Evolutionary conservation across 1,139 yeast species (phyloP).

Genomic region (Sugiyamaella novakii): DNA sequence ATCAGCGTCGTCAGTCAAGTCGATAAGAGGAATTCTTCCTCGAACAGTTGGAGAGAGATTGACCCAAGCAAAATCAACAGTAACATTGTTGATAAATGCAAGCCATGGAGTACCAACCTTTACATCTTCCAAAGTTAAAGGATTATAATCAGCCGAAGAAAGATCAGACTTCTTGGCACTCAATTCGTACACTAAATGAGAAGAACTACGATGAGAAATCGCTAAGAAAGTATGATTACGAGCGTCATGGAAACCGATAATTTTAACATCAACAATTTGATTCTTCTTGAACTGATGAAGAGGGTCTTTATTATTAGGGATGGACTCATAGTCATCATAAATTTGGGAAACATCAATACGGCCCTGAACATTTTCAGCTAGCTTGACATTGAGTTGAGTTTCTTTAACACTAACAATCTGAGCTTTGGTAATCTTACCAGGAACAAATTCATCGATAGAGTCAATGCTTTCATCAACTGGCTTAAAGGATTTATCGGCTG

Average conservation of each 20-base stretch:
- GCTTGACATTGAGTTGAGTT: constrained; percentile 71
- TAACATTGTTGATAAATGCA: constrained; percentile 58
- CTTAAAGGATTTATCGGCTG: constrained; percentile 41
- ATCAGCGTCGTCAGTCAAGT: constrained; percentile 60
- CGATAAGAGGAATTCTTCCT: constrained; percentile 69
- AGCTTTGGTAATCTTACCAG: constrained; percentile 67
- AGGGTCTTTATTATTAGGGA: constrained; percentile 62
- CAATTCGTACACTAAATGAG: constrained; percentile 65
- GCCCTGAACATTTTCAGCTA: constrained; percentile 81
- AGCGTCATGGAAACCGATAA: constrained; percentile 77
- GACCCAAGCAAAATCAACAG: constrained; percentile 63
- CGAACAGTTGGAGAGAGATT: constrained; percentile 67
- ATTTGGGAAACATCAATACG: constrained; percentile 77
- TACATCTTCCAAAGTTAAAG: constrained; percentile 47
- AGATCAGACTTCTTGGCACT: constrained; percentile 53
- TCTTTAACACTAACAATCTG: constrained; percentile 63
- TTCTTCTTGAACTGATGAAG: constrained; percentile 62
- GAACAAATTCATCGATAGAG: constrained; percentile 53
- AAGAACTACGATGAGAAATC: constrained; percentile 60
- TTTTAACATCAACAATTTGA: constrained; percentile 59
- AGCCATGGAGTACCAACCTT: constrained; percentile 49
- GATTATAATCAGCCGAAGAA: constrained; percentile 32
- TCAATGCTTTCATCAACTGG: constrained; percentile 62
- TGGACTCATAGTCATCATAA: constrained; percentile 57
- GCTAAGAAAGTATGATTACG: constrained; percentile 71